Base-by-base conservation (phyloP, 495 filamentous ascomycete genomes). In the Mytilinidion resinicola region DNA sequence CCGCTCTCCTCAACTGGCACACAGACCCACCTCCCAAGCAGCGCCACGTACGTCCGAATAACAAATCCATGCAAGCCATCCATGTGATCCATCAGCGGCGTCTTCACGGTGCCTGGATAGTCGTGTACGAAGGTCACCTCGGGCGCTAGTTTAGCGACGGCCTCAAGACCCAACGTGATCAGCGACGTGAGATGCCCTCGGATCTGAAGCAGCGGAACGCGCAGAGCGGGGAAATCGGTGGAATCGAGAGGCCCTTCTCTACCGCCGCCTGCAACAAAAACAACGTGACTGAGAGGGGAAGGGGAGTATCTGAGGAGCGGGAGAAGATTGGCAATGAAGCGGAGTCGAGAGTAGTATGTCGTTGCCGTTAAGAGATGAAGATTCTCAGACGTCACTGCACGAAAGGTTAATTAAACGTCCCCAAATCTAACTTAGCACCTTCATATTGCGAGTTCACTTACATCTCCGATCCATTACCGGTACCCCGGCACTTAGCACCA, bases 111-210 rank as follows among this genome's bases (percentile, higher is more conserved):
- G 2, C 80, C 80, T 0, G 85, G 85, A 48, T 73, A 83, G 19
- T 73, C 64, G 54, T 88, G 85, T 1, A 88, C 65, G 64, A 87
- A 87, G 5, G 69, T 69, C 6, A 83, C 79, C 1, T 71, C 64
- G 1, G 80, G 79, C 17, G 80, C 72, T 56, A 66, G 44, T 46
- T 67, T 46, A 1, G 82, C 77, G 0, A 83, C 25, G 1, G 65
- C 64, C 41, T 83, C 81, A 9, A 85, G 60, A 0, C 70, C 70
- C 0, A 86, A 63, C 1, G 80, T 82, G 51, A 75, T 75, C 55
- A 85, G 70, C 14, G 78, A 72, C 11, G 66, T 54, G 0, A 72
- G 63, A 57, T 87, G 81, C 4, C 65, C 77, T 12, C 69, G 74
- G 4, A 61, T 48, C 0, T 67, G 60, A 5, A 69, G 14, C 10